Evolutionary conservation across 2,329 filamentous ascomycete genomes (phyloP).

Genomic region (Fusarium oxysporum): DNA sequence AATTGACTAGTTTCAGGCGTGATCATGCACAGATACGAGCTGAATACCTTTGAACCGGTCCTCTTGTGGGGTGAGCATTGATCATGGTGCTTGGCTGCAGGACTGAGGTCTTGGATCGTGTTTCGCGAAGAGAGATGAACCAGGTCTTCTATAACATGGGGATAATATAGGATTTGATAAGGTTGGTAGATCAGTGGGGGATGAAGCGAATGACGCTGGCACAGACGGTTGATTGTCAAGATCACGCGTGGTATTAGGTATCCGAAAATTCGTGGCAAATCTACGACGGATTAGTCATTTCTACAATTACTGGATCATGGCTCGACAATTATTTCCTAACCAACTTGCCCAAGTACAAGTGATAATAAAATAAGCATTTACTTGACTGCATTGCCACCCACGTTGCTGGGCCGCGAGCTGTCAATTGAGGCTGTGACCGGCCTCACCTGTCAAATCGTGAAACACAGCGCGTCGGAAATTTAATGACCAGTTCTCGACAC

Average conservation of each 20-base stretch:
- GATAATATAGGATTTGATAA: not conserved
- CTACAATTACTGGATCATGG: not conserved
- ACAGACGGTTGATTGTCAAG: not conserved
- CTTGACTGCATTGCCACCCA: not conserved
- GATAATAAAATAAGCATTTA: too few relatives aligned
- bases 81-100: conserved; percentile 13
- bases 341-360: not conserved
- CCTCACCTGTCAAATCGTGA: not conserved
- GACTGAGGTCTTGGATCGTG: not conserved
- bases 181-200: conserved; percentile 11
- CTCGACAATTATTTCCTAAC: not conserved
- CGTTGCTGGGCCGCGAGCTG: not conserved
- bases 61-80: conserved; percentile 1
- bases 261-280: not conserved
- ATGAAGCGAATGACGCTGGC: not conserved
- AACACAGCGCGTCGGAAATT: conserved; percentile 1
- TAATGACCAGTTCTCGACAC: not conserved
- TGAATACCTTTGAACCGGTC: not conserved
- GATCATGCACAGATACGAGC: conserved; percentile 11
- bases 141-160: not conserved
- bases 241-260: not conserved
- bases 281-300: not conserved
- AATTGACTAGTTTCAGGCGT: conserved; percentile 1
- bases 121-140: not conserved
- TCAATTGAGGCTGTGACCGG: conserved; percentile 10